Percentiles rank a stretch among this genome's conserved stretches.
phyloP scores from a whole-genome alignment of 2,329 filamentous ascomycete species.

The Trichoderma harzianum region DNA sequence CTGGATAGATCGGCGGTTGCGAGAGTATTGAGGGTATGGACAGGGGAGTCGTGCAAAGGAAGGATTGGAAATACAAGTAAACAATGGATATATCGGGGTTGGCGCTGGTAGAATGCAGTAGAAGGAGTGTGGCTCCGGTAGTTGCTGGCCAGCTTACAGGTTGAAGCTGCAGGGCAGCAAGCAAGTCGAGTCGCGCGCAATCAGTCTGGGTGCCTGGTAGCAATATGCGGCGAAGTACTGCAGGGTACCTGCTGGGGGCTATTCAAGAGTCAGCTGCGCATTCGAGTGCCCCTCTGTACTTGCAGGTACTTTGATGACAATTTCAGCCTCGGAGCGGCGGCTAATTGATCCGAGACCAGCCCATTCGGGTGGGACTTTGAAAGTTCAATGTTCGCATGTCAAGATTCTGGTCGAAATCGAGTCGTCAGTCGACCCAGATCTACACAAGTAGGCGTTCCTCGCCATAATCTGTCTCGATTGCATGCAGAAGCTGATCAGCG shows the following conservation, averaged over 20 bases:
- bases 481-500: neutral
- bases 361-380: slow-evolving; percentile 1
- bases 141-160: slow-evolving; percentile 17
- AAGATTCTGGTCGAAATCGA: neutral
- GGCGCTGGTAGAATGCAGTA: slow-evolving; percentile 5
- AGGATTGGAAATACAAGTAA: neutral
- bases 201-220: slow-evolving; percentile 20
- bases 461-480: too few species aligned
- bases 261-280: neutral
- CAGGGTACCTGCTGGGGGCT: neutral
- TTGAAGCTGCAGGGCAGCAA: slow-evolving; percentile 20
- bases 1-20: neutral
- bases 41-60: neutral
- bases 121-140: slow-evolving; percentile 7
- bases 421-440: neutral
- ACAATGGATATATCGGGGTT: neutral
- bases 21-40: neutral
- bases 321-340: slow-evolving; percentile 13
- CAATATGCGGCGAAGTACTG: neutral
- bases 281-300: neutral
- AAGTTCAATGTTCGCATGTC: slow-evolving; percentile 11
- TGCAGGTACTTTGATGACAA: neutral
- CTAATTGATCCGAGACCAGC: slow-evolving; percentile 17
- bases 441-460: neutral
- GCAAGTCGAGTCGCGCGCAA: slow-evolving; percentile 20